Evolutionary conservation across 2,329 filamentous ascomycete species (phyloP).

Genomic region (Claviceps paspali): DNA sequence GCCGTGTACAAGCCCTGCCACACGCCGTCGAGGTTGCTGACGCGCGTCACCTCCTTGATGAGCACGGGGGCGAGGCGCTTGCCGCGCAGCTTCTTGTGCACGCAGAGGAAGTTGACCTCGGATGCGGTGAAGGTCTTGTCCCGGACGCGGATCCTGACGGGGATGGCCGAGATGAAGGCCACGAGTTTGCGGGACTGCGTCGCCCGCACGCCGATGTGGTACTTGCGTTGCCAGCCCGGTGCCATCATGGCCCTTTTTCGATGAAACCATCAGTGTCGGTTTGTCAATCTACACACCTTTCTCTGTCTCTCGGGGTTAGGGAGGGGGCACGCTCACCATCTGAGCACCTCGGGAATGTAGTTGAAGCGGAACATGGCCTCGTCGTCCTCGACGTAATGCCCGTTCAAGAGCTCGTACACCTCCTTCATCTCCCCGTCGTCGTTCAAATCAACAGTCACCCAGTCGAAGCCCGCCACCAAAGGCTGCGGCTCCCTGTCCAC

Average conservation of each 20-base stretch:
- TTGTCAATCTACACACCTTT: too few relatives aligned
- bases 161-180: conserved; percentile 90
- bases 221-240: conserved; percentile 84
- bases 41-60: conserved; percentile 93
- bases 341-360: conserved; percentile 76
- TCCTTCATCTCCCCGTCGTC: conserved; percentile 70
- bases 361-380: conserved; percentile 97
- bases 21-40: conserved; percentile 72
- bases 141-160: conserved; percentile 67
- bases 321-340: conserved; percentile 46
- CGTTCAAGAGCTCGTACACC: conserved; percentile 78
- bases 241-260: conserved; percentile 93
- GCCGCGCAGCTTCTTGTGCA: conserved; percentile 92
- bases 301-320: too few relatives aligned
- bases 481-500: conserved; percentile 63
- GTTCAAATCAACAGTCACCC: conserved; percentile 78
- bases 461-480: conserved; percentile 76
- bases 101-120: conserved; percentile 95
- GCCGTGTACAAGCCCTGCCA: conserved; percentile 96
- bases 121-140: conserved; percentile 60
- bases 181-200: conserved; percentile 73
- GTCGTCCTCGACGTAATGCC: conserved; percentile 94
- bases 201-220: conserved; percentile 88
- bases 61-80: conserved; percentile 87
- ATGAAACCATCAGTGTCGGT: too few relatives aligned